Percentiles rank a stretch among this genome's conserved stretches.
Evolutionary conservation across 78 protist species (phyloP).

Genomic region (Dictyostelium brefeldianum): DNA sequence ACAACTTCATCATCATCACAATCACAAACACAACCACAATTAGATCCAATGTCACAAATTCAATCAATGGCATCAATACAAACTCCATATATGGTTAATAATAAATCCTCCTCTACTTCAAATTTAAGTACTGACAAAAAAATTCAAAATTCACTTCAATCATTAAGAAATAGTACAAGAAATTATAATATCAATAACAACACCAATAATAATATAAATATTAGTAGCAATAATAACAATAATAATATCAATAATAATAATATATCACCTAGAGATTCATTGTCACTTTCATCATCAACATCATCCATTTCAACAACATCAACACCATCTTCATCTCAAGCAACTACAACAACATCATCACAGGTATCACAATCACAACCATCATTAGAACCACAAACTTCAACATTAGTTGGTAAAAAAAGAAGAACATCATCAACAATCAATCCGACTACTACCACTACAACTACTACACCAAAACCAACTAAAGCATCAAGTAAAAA

Average conservation of each 20-base stretch:
- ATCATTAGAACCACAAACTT: background rate
- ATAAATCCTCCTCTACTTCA: background rate
- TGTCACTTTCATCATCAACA: background rate
- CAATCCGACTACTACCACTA: background rate
- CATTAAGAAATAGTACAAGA: background rate
- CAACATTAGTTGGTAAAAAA: background rate
- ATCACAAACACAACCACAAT: background rate
- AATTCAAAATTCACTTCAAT: slow-evolving; percentile 33
- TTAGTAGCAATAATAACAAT: background rate
- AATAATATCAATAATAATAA: background rate
- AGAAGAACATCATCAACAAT: background rate
- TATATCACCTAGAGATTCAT: background rate
- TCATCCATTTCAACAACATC: slow-evolving; percentile 3
- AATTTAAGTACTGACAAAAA: slow-evolving; percentile 32
- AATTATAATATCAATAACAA: background rate
- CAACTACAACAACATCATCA: background rate
- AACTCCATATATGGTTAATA: background rate
- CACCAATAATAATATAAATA: background rate
- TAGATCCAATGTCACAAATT: slow-evolving; percentile 15
- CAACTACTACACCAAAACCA: background rate
- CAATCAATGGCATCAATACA: slow-evolving; percentile 42
- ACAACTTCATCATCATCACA: background rate
- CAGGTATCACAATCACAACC: background rate
- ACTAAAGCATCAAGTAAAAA: background rate
- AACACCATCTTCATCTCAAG: background rate